Evolutionary conservation across 441 rosid species (phyloP), one percentile per base, ranked within the genome.

Genomic region (Bocquillonia castaneifolia): DNA sequence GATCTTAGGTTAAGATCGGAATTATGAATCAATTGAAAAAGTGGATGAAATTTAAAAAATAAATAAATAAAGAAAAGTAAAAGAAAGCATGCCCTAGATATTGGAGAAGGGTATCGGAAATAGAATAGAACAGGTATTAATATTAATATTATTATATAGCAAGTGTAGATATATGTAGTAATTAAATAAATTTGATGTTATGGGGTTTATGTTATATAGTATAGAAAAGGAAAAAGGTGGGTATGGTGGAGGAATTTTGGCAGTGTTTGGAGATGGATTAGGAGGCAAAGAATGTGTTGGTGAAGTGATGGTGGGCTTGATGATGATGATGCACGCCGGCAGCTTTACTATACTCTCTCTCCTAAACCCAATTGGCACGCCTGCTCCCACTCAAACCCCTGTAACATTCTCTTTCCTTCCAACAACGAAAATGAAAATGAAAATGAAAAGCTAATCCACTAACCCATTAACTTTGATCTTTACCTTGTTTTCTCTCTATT

Each of bases 241-340:
- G 64, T 28, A 32, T 57, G 61, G 40, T 57, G 28, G 40, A 63
- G 55, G 75, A 73, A 63, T 57, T 61, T 64, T 78, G 83, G 85
- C 94, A 88, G 91, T 53, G 81, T 70, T 81, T 85, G 89, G 85
- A 83, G 79, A 82, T 84, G 81, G 81, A 75, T 78, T 77, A 79
- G 89, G 89, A 74, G 90, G 94, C 92, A 90, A 78, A 70, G 68
- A 80, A 80, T 61, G 29, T 13, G 51, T n/a, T 64, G 54, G 51
- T 39, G 64, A 3, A 34, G 8, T 59, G 70, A 60, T 72, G 78
- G 72, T 74, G 83, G 80, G 90, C 76, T 79, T 82, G 83, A 88
- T 84, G 82, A 81, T 84, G 85, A 77, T 77, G 86, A 76, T 79
- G 92, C 92, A 90, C 87, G 94, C 94, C 88, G 88, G 88, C 91